Base-by-base conservation (phyloP, 2,329 filamentous ascomycete genomes). In the Colletotrichum limetticola region DNA sequence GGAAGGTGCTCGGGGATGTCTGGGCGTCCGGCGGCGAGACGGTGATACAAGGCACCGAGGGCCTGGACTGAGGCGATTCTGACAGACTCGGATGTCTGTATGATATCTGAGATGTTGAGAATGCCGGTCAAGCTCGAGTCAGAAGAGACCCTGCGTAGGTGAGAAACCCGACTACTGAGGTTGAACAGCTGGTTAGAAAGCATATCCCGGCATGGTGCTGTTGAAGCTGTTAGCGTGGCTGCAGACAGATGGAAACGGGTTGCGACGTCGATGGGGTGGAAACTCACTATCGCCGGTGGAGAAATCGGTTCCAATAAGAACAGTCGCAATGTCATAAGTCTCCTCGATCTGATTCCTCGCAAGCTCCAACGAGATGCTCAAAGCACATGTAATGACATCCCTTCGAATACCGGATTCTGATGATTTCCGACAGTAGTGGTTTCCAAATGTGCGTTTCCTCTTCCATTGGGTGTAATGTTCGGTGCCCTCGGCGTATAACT, bases 401-500 rank as follows among this genome's bases (percentile, higher is more conserved):
- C 72, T 74, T 28, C 14, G 68, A 16, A 30, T 53, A 37, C 32
- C 22, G 5, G 62, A 32, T 61, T 74, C 30, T 52, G 66, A 73
- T 2, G 66, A 73, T 2, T 74, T 74, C 22, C 72, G 76, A 24
- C 35, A 57, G 68, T 85, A 84, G 69, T 82, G 79, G 70, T 84
- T 83, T 35, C 77, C 64, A 53, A 72, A 74, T 67, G 80, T 78
- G 37, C 81, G 78, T 24, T 77, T 78, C 66, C 76, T 76, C 68
- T 80, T 81, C 83, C 83, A 85, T 22, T 74, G 76, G 2, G 77
- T 74, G 77, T 85, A 84, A 71, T 74, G 66, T n/a, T 75, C 70
- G 52, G 68, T 52, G 37, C 72, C 74, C 53, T 74, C 68, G 16
- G 74, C 64, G 26, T 75, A 76, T 24, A 75, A 67, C 22, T 72